Conservation (phyloP, 164 flowering plant species). For the Pachysandra terminalis region DNA sequence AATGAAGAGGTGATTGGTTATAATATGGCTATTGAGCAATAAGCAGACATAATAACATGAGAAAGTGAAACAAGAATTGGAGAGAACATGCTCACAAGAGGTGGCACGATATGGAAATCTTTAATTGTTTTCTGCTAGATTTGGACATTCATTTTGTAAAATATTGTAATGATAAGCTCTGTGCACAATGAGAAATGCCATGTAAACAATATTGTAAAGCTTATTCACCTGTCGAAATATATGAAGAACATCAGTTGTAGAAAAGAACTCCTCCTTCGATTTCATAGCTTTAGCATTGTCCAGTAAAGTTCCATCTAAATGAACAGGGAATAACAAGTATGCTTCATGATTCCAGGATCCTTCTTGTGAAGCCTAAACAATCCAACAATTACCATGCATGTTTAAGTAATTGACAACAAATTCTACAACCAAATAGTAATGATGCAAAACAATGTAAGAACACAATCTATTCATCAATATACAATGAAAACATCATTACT, state of each 20-base stretch:
- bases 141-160: not conserved
- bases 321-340: slow-evolving; percentile 90
- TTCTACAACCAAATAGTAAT: too few relatives aligned
- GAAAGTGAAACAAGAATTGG: not conserved
- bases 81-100: not conserved
- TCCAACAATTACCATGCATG: slow-evolving; percentile 4
- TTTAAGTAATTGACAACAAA: not conserved
- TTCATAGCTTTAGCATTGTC: slow-evolving; percentile 77
- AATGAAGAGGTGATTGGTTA: too few relatives aligned
- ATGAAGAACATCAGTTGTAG: slow-evolving; percentile 81
- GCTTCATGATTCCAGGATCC: slow-evolving; percentile 87
- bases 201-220: slow-evolving; percentile 2
- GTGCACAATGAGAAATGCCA: not conserved
- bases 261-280: slow-evolving; percentile 72
- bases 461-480: too few relatives aligned
- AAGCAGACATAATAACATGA: not conserved
- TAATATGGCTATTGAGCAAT: not conserved
- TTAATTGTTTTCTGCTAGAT: not conserved
- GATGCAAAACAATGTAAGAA: too few relatives aligned
- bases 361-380: slow-evolving; percentile 59
- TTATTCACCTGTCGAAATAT: slow-evolving; percentile 82
- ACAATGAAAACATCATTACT: too few relatives aligned
- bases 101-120: not conserved
- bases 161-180: not conserved
- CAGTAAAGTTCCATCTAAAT: slow-evolving; percentile 89